Conservation (phyloP, 257 asterid species). For the Echium plantagineum region DNA sequence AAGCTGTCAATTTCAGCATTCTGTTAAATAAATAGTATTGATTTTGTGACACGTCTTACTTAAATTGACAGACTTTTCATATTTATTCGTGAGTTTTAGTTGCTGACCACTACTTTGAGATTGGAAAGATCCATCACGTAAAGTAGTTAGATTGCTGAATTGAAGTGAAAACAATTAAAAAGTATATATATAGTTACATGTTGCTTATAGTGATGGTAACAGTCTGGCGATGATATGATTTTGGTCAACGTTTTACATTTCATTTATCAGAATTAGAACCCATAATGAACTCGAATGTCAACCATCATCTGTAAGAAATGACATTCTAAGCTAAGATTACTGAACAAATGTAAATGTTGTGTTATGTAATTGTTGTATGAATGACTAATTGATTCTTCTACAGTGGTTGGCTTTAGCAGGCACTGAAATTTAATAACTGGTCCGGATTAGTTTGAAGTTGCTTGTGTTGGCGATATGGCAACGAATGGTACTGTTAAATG, state of each 20-base stretch:
- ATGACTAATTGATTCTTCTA: neutral
- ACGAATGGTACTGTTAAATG: conserved; percentile 8
- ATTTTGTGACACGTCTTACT: too few species aligned
- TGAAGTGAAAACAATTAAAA: neutral
- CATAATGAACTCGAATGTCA: neutral
- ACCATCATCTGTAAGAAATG: neutral
- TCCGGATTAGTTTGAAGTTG: neutral
- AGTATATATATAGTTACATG: neutral
- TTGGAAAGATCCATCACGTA: neutral
- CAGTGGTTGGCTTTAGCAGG: neutral
- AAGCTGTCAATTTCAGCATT: too few species aligned
- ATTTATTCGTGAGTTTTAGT: neutral
- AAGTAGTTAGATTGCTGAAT: neutral
- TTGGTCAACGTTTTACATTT: neutral
- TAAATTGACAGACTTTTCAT: too few species aligned
- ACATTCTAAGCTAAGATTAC: neutral
- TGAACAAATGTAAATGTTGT: neutral
- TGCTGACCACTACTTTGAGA: neutral
- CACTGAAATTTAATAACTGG: neutral
- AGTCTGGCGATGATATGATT: neutral
- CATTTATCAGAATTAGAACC: neutral
- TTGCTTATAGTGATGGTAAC: neutral
- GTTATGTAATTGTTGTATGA: neutral
- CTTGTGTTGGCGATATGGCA: conserved; percentile 2
- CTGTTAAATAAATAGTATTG: too few species aligned